Evolutionary conservation across 177 flowering plant species (phyloP), one percentile per base, ranked within the genome.

Genomic region (Vitis hybrid): DNA sequence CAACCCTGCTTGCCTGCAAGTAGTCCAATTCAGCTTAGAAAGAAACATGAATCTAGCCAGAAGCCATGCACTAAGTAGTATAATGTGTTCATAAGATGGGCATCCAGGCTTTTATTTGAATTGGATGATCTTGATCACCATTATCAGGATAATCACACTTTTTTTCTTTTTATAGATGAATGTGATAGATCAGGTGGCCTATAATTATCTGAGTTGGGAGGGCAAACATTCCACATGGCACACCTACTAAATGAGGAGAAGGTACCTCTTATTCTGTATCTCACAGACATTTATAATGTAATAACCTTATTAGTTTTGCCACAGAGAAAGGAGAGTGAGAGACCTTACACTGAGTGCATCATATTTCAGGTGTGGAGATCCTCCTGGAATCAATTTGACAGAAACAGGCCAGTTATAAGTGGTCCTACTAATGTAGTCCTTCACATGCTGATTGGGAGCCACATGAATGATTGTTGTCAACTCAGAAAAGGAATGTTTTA

Each of bases 1-100:
- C 97, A 66, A 86, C 92, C 53, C 39, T 76, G 75, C 99, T 95
- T 74, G 96, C 98, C 99, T 95, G 96, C 76, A 78, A 69, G 29
- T 31, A 59, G 69, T 72, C 60, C 33, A 57, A 62, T 7, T 59
- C 48, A 65, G 48, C 16, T 56, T 15, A 53, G 15, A 65, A n/a
- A 51, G 14, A 52, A 15, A 53, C 48, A 53, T 19, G 50, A 20
- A 2, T 29, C 31, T 4, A 14, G 56, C 16, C 16, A 15, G 7
- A 39, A 7, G 45, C 29, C 29, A 26, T 39, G 56, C 16, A 15
- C 56, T 5, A 53, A 53, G n/a, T 53, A 53, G 56, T 53, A 5
- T 14, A 11, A 13, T 16, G 33, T 14, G 45, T 39, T 39, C 45
- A 39, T 39, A 39, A 39, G 45, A 39, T 1, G 45, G 45, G 45